phyloP scores from a whole-genome alignment of 805 yeast genomes.

The Yamadazyma olivae region DNA sequence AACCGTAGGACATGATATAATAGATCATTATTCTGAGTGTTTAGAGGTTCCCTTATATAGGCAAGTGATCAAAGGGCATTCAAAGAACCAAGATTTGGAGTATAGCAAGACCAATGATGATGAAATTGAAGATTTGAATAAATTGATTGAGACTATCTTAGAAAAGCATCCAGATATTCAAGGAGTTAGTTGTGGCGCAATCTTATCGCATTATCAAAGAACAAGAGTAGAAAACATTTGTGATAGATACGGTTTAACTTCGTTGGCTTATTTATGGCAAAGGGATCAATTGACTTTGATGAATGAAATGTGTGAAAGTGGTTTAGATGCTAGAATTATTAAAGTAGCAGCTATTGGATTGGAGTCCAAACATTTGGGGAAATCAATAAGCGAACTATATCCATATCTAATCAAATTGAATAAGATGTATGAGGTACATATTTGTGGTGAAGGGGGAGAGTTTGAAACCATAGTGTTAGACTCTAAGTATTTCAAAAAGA shows the following conservation, averaged over 20 bases:
- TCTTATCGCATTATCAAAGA: constrained; percentile 91
- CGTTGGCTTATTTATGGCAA: constrained; percentile 87
- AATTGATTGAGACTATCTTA: constrained; percentile 48
- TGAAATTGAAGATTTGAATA: constrained; percentile 82
- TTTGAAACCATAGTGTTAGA: constrained; percentile 91
- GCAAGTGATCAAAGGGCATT: constrained; percentile 56
- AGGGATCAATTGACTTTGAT: constrained; percentile 75
- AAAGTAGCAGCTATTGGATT: constrained; percentile 95
- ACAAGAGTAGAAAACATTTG: constrained; percentile 93
- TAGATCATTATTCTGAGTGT: constrained; percentile 64
- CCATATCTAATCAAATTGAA: constrained; percentile 60
- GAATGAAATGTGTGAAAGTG: constrained; percentile 72
- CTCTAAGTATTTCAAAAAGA: constrained; percentile 74
- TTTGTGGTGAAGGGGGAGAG: constrained; percentile 99
- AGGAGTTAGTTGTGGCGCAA: constrained; percentile 95
- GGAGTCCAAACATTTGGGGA: constrained; percentile 62
- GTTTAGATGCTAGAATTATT: constrained; percentile 75
- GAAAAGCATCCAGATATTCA: constrained; percentile 63
- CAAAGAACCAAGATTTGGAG: constrained; percentile 65
- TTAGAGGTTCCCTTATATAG: constrained; percentile 79
- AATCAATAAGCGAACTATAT: constrained; percentile 57
- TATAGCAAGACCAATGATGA: constrained; percentile 67
- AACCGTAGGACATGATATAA: constrained; percentile 88
- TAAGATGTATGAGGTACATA: constrained; percentile 71
- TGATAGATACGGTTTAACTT: constrained; percentile 60